phyloP scores from a whole-genome alignment of 2,329 filamentous ascomycete genomes.

The Cladophialophora exuberans region DNA sequence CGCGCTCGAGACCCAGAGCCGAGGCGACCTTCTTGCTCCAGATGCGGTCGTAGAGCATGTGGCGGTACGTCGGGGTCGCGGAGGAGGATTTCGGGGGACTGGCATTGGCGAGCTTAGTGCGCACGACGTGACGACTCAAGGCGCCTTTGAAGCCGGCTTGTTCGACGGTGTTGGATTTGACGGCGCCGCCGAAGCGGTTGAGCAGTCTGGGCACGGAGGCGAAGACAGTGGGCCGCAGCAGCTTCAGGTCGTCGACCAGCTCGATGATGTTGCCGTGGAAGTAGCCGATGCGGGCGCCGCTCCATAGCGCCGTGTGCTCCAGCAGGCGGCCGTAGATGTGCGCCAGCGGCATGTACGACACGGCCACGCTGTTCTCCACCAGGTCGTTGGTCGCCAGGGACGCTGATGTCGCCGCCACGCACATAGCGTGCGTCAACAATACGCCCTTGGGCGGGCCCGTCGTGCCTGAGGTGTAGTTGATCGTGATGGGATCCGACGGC shows the following conservation, averaged over 20 bases:
- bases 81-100: constrained; percentile 26
- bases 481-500: constrained; percentile 77
- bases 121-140: constrained; percentile 77
- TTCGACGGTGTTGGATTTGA: constrained; percentile 78
- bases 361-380: constrained; percentile 64
- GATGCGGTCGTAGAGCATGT: constrained; percentile 64
- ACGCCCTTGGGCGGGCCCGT: constrained; percentile 68
- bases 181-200: constrained; percentile 84
- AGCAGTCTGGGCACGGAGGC: constrained; percentile 88
- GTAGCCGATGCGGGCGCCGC: constrained; percentile 79
- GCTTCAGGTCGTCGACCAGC: constrained; percentile 83
- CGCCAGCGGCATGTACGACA: constrained; percentile 90
- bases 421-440: constrained; percentile 76
- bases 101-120: constrained; percentile 79
- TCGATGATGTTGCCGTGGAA: constrained; percentile 90
- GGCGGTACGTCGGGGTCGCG: constrained; percentile 67
- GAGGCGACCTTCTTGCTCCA: constrained; percentile 86
- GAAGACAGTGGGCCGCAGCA: constrained; percentile 79
- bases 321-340: constrained; percentile 90
- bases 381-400: constrained; percentile 61
- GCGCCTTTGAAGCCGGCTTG: constrained; percentile 78
- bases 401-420: constrained; percentile 67
- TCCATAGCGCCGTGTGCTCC: constrained; percentile 74
- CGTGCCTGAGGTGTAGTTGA: constrained; percentile 69
- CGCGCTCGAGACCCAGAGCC: constrained; percentile 79